Evolutionary conservation across 805 yeast species (phyloP), one percentile per base, ranked within the genome.

Genomic region (Pichia sporocuriosa): DNA sequence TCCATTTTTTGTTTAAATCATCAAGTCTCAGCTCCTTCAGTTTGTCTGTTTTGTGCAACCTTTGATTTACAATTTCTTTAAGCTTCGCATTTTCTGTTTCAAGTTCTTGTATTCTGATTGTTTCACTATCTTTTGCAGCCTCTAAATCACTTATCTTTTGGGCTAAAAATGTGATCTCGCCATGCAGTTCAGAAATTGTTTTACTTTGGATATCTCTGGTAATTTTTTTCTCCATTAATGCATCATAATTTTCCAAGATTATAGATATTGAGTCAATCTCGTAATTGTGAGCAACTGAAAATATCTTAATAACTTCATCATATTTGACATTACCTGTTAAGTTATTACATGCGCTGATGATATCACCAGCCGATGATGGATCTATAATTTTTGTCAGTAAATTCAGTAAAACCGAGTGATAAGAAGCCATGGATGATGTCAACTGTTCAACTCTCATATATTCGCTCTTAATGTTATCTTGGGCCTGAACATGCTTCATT

Each of bases 1-100:
- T 77, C 81, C 85, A 80, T 52, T 81, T 68, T 47, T 67, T 74
- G 31, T 76, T 75, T 32, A 84, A 57, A 49, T 80, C 87, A 20
- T 76, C 79, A 13, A 81, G 63, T 41, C 87, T 65, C 35, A 78
- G 50, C 32, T 51, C 52, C 8, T 47, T 37, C 35, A 15, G 73
- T 3, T 33, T 39, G 22, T 42, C 49, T 24, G 55, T 50, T 13
- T 42, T 33, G 21, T 9, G 29, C 11, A 11, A 16, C 9, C 32
- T 35, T 3, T 31, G 35, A 30, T 16, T 37, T 2, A 27, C 23
- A 20, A 34, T 32, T 31, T 31, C 22, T 23, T 29, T 23, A 13
- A 38, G 27, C 21, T 32, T 33, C 4, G 22, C 21, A 25, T 33
- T 39, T 21, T 33, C 30, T 3, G 20, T 25, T 24, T 44, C 38